These are phyloP conservation scores for Komagataella ulmi DNA, from an alignment of 805 yeast species.

Conservation along the genomic window DNA sequence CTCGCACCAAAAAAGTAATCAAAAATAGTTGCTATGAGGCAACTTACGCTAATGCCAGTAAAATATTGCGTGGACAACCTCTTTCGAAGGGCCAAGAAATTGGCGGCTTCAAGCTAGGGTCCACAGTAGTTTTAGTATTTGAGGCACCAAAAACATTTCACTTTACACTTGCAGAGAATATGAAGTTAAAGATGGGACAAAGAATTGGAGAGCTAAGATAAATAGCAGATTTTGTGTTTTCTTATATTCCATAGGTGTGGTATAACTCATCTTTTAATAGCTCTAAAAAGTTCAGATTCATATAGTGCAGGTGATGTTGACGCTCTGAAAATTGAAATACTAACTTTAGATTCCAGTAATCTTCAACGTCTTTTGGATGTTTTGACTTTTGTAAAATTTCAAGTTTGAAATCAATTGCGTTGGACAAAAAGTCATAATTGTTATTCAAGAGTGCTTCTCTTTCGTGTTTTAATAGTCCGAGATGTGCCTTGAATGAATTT, in stretches of 20 bases:
- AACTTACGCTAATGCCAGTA: slow-evolving; percentile 70
- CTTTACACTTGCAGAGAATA: slow-evolving; percentile 60
- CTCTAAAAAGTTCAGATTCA: slow-evolving; percentile 39
- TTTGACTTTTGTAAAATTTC: slow-evolving; percentile 31
- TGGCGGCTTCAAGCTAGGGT: slow-evolving; percentile 94
- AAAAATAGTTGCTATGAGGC: slow-evolving; percentile 91
- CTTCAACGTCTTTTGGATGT: slow-evolving; percentile 31
- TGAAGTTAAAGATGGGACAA: slow-evolving; percentile 78
- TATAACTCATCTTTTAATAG: slow-evolving; percentile 23
- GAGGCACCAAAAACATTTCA: slow-evolving; percentile 83
- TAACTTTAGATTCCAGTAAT: slow-evolving; percentile 49
- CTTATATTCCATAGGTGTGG: background rate
- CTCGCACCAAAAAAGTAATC: slow-evolving; percentile 25
- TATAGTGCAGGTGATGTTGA: slow-evolving; percentile 24
- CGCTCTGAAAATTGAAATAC: slow-evolving; percentile 48
- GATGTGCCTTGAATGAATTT: background rate
- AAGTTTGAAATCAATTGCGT: slow-evolving; percentile 40
- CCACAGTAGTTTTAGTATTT: slow-evolving; percentile 92
- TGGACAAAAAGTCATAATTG: slow-evolving; percentile 18
- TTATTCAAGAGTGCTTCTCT: slow-evolving; percentile 1
- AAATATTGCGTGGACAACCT: slow-evolving; percentile 74
- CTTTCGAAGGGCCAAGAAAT: slow-evolving; percentile 84
- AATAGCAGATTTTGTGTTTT: background rate
- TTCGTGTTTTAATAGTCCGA: background rate
- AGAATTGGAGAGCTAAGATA: slow-evolving; percentile 32